Conservation (phyloP, 345 rosid species). For the Camelina neglecta region DNA sequence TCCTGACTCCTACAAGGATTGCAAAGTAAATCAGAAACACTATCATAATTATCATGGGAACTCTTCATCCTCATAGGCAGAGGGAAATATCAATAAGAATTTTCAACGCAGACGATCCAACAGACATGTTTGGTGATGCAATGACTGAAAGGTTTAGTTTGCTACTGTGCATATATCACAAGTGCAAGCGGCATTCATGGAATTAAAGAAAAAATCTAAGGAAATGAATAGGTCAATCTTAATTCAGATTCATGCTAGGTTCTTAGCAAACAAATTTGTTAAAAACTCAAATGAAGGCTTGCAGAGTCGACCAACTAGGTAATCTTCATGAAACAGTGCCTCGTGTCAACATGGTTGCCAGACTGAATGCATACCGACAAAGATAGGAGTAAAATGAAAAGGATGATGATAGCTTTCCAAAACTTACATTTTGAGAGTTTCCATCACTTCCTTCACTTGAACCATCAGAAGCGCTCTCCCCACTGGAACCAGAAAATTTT, state of each 20-base stretch:
- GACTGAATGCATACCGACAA: background rate
- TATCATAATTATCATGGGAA: background rate
- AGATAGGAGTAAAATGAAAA: background rate
- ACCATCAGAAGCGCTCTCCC: conserved; percentile 92
- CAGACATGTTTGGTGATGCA: background rate
- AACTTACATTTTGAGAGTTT: conserved; percentile 85
- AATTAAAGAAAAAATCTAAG: background rate
- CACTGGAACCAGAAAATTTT: conserved; percentile 52
- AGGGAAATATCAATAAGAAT: background rate
- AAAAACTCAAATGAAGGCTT: conserved; percentile 5
- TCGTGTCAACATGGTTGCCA: conserved; percentile 8
- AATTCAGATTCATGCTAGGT: conserved; percentile 26
- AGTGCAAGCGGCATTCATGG: background rate
- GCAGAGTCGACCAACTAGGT: conserved; percentile 5
- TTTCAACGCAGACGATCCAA: background rate
- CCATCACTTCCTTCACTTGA: conserved; percentile 98
- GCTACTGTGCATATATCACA: background rate
- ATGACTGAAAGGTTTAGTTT: background rate
- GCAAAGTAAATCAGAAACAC: conserved; percentile 23
- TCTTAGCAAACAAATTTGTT: background rate
- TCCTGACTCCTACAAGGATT: conserved; percentile 61
- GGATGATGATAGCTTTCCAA: conserved; percentile 14
- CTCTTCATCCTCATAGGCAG: background rate
- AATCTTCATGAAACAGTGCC: conserved; percentile 2
- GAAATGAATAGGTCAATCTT: conserved; percentile 11